Base-by-base conservation (phyloP, 75 land plant species). In the Pinus tabuliformis region DNA sequence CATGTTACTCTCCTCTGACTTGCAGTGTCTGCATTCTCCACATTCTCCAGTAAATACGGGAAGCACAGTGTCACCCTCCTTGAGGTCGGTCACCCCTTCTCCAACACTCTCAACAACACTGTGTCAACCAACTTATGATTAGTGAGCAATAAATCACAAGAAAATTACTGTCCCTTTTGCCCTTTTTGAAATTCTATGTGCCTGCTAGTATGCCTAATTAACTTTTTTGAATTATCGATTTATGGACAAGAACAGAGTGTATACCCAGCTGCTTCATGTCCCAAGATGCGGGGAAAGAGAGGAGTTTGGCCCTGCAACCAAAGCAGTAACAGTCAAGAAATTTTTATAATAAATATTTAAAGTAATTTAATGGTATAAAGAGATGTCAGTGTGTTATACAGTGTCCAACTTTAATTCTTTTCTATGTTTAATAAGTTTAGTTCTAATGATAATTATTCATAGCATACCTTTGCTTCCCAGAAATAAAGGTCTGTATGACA, bases 181-280 rank as follows among this genome's bases (percentile, higher is more conserved):
- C 49, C 49, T 45, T 45, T 26, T 6, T 45, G 49, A 45, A 45
- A 45, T 45, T 45, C 49, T 45, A 45, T 1, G 8, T 45, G 7
- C 30, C 8, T 45, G 49, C 49, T 45, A 45, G 6, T 45, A 6
- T 45, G 49, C 6, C 49, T 6, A 45, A 7, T 45, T 8, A 42
- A 45, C 8, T 45, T 45, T 45, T 6, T 45, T 45, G 6, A 45
- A 45, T 26, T 45, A 45, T 8, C 6, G 8, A 45, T 8, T 45
- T 45, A 6, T 6, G 6, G 49, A 8, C 49, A 6, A 45, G 49
- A 6, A 45, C 49, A 45, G 49, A 45, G 49, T 6, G 26, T 45
- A 45, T 84, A 89, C 91, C 93, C 93, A 56, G 84, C 87, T 56
- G 93, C 95, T 70, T 88, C 93, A 77, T 93, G 95, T n/a, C 91